Percentiles rank a stretch among this genome's conserved stretches.
These are phyloP conservation scores for Chlamydomonas eustigma DNA, from an alignment of 139 green algal genomes.

Conservation along the genomic window DNA sequence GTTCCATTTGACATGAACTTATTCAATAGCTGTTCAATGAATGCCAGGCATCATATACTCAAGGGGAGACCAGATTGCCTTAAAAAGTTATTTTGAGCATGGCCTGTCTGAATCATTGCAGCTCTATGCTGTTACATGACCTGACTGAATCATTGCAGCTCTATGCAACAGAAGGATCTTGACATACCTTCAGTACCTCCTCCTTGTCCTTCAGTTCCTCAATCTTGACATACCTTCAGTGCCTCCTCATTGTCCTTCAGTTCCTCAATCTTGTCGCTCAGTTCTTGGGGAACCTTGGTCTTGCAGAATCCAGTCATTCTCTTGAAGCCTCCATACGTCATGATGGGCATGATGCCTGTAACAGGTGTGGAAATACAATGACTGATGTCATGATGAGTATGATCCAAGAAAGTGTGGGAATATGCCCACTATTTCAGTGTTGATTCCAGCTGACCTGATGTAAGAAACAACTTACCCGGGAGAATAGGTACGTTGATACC, in stretches of 20 bases:
- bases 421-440: not conserved
- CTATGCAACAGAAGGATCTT: too few species aligned
- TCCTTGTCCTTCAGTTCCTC: slow-evolving; percentile 96
- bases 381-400: not conserved
- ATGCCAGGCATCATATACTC: too few species aligned
- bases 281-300: slow-evolving; percentile 77
- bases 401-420: not conserved
- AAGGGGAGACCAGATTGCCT: too few species aligned
- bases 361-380: not conserved
- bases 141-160: too few species aligned
- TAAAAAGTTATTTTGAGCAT: too few species aligned
- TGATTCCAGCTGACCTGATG: not conserved
- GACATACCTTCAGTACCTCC: slow-evolving; percentile 82
- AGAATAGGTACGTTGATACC: slow-evolving; percentile 91
- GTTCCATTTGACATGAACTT: too few species aligned
- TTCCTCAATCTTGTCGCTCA: slow-evolving; percentile 72
- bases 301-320: slow-evolving; percentile 98
- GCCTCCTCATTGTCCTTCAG: slow-evolving; percentile 96
- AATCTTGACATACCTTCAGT: too few species aligned
- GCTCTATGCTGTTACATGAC: too few species aligned
- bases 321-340: slow-evolving; percentile 95
- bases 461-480: slow-evolving; percentile 49
- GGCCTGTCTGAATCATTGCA: too few species aligned
- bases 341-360: slow-evolving; percentile 95
- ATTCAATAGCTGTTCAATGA: too few species aligned